Percentiles rank a stretch among this genome's conserved stretches.
Evolutionary conservation across 257 asterid genomes (phyloP).

Genomic region (Ilex asprella): DNA sequence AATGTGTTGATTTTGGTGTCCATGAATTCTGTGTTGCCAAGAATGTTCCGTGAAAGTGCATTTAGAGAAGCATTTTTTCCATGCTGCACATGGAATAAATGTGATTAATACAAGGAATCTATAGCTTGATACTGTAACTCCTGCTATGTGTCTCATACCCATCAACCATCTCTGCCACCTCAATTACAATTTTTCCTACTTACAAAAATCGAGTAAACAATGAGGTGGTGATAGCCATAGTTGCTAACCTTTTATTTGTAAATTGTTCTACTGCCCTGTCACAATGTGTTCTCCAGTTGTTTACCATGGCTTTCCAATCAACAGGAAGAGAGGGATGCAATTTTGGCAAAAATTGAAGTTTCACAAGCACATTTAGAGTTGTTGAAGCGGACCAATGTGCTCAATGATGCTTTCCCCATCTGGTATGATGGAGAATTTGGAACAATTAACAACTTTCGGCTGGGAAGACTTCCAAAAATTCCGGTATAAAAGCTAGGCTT

Average conservation of each 20-base stretch:
- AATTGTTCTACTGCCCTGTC: conserved; percentile 1
- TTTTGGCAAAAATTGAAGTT: conserved; percentile 88
- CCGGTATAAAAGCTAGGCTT: conserved; percentile 39
- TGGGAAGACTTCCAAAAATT: conserved; percentile 96
- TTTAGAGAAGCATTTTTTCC: too few relatives aligned
- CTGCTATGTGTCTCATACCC: too few relatives aligned
- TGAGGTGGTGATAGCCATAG: too few relatives aligned
- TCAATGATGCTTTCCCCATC: conserved; percentile 94
- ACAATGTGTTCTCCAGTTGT: conserved; percentile 1
- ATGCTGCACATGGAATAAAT: too few relatives aligned
- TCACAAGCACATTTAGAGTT: conserved; percentile 94
- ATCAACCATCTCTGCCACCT: too few relatives aligned
- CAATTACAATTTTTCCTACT: too few relatives aligned
- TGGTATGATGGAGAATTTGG: conserved; percentile 95
- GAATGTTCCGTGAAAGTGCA: too few relatives aligned
- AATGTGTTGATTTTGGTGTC: too few relatives aligned
- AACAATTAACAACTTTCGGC: conserved; percentile 90
- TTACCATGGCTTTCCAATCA: conserved; percentile 12
- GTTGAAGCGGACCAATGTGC: conserved; percentile 78
- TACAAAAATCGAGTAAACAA: too few relatives aligned
- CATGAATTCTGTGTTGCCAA: too few relatives aligned
- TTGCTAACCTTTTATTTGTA: neutral
- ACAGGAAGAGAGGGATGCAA: conserved; percentile 94
- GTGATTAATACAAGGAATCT: too few relatives aligned
- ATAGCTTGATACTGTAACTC: too few relatives aligned